Evolutionary conservation across 129 eudicot genomes (phyloP), one percentile per base, ranked within the genome.

Genomic region (Pittosporum tobira): DNA sequence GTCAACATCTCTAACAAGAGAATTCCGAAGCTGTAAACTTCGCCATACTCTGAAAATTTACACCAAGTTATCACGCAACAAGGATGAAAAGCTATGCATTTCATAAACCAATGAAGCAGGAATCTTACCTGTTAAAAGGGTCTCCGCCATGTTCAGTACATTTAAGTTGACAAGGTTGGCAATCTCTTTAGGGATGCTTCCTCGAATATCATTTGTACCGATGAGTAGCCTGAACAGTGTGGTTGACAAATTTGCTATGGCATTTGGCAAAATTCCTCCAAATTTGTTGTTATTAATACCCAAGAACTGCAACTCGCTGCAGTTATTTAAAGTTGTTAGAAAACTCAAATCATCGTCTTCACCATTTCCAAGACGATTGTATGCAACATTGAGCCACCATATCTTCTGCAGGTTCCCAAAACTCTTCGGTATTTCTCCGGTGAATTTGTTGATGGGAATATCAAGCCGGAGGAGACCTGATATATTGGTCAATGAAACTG

Each of bases 131-230:
- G 42, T 44, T 10, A 75, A 25, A n/a, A 24, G 3, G 23, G 60
- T 74, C 16, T 14, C 52, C 16, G 2, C 4, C 61, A 59, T 42
- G 62, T 21, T 30, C 5, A 69, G 48, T 2, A 13, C 6, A n/a
- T 30, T 7, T 48, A 68, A 45, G 48, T 57, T 34, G 18, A 15
- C 30, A 51, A 65, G 77, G 40, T 59, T 65, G 22, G 63, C 15
- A 15, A 72, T 40, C 50, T 59, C 72, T 30, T n/a, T 24, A 9
- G 77, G 77, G 14, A 72, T 60, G 28, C 18, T 51, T 65, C 77
- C 77, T 42, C 7, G 28, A 46, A 72, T 51, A 1, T 3, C 13
- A 24, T 65, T 72, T 8, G 4, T 16, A 10, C 36, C 27, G 9
- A 50, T 3, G 22, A 31, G 37, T 24, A 72, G 48, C 44, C 20